Evolutionary conservation across 2,329 filamentous ascomycete genomes (phyloP).

Genomic region (Paraphoma chrysanthemicola): DNA sequence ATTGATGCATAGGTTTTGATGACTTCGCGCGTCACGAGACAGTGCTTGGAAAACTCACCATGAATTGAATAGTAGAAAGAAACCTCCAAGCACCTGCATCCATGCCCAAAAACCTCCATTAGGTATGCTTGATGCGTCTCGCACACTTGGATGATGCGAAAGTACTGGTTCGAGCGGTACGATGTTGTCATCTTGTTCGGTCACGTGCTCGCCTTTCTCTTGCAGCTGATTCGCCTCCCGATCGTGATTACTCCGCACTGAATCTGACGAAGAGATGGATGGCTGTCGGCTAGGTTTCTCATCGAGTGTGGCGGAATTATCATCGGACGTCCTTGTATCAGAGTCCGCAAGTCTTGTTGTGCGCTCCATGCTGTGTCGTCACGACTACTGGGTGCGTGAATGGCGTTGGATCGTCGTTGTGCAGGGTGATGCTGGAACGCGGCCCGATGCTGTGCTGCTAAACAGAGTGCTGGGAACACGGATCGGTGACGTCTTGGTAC

Average conservation of each 20-base stretch:
- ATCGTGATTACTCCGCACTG: constrained; percentile 13
- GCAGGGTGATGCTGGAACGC: background rate
- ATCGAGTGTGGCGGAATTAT: constrained; percentile 12
- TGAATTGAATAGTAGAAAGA: constrained; percentile 57
- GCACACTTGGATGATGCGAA: constrained; percentile 43
- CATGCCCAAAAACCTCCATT: constrained; percentile 56
- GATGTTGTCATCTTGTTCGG: constrained; percentile 6
- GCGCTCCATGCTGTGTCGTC: constrained; percentile 7
- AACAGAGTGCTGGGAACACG: background rate
- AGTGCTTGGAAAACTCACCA: constrained; percentile 46
- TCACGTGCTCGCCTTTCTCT: constrained; percentile 22
- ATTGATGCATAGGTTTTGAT: too few relatives aligned
- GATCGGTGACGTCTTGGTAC: background rate
- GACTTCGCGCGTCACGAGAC: background rate
- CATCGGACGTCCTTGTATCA: background rate
- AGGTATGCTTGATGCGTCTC: constrained; percentile 52
- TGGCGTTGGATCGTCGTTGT: background rate
- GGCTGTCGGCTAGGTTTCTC: constrained; percentile 22
- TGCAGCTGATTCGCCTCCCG: constrained; percentile 9
- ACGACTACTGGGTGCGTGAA: background rate
- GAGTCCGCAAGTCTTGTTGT: constrained; percentile 6
- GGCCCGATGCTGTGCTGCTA: background rate
- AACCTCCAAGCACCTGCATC: constrained; percentile 57
- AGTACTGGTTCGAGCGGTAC: constrained; percentile 25
- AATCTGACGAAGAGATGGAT: constrained; percentile 21